Conservation (phyloP, 2,329 filamentous ascomycete species). For the Curvularia sp. region DNA sequence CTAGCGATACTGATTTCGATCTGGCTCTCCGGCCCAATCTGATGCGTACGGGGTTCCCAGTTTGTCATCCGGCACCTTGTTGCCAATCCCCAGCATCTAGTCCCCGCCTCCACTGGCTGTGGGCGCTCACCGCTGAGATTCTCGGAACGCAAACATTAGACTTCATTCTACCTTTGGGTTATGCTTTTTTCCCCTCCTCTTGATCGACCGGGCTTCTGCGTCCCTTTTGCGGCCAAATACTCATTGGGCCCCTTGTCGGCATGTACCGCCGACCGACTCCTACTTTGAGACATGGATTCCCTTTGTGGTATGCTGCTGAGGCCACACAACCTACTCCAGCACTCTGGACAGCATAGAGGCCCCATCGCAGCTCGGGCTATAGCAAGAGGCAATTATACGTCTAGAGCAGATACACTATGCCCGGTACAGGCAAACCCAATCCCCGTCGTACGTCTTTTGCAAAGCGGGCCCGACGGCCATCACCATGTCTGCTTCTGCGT, state of each 20-base stretch:
- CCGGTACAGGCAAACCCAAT: conserved; percentile 11
- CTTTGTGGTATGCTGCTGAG: not conserved
- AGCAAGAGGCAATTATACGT: conserved; percentile 14
- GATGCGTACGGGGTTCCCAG: conserved; percentile 30
- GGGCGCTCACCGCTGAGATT: conserved; percentile 33
- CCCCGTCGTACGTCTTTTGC: conserved; percentile 8
- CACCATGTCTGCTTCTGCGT: conserved; percentile 12
- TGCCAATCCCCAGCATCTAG: conserved; percentile 33
- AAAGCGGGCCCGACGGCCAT: conserved; percentile 3
- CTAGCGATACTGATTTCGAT: conserved; percentile 11
- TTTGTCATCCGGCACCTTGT: conserved; percentile 12
- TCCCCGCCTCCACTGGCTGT: conserved; percentile 35
- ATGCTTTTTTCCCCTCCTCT: conserved; percentile 10
- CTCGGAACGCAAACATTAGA: conserved; percentile 35
- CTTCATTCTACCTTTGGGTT: not conserved
- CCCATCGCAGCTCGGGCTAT: conserved; percentile 11
- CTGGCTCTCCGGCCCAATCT: conserved; percentile 27
- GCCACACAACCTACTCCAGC: conserved; percentile 6
- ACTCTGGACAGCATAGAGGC: conserved; percentile 5
- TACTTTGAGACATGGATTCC: conserved; percentile 6
- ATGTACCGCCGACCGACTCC: conserved; percentile 3
- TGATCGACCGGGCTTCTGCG: conserved; percentile 9
- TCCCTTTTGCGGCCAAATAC: conserved; percentile 6
- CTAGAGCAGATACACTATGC: conserved; percentile 2
- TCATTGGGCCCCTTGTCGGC: conserved; percentile 9